phyloP scores from a whole-genome alignment of 2,329 filamentous ascomycete genomes.

The Ramichloridium luteum region DNA sequence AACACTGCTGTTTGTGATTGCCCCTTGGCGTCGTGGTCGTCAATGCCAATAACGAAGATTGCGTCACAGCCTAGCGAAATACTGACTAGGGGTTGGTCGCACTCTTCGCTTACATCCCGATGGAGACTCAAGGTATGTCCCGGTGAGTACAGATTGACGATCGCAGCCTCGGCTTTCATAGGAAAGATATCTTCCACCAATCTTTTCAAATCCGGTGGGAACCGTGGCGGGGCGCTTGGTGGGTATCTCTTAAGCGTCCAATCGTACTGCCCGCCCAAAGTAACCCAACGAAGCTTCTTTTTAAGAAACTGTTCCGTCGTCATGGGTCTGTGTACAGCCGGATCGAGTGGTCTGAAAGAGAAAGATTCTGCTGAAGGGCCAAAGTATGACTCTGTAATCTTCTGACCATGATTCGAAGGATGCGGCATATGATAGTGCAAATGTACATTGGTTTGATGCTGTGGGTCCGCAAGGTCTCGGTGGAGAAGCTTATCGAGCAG shows the following conservation, averaged over 20 bases:
- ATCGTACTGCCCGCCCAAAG: conserved; percentile 89
- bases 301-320: conserved; percentile 57
- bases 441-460: conserved; percentile 82
- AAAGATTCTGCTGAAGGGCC: conserved; percentile 30
- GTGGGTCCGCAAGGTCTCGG: conserved; percentile 58
- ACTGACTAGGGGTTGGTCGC: conserved; percentile 65
- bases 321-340: conserved; percentile 61
- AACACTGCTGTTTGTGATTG: conserved; percentile 39
- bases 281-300: conserved; percentile 83
- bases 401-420: conserved; percentile 23
- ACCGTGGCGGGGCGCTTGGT: conserved; percentile 50
- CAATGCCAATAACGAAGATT: conserved; percentile 71
- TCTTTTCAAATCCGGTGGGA: conserved; percentile 59
- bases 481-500: conserved; percentile 67
- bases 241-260: conserved; percentile 86
- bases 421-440: conserved; percentile 65
- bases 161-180: conserved; percentile 74
- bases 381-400: conserved; percentile 40
- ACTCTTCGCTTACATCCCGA: conserved; percentile 82
- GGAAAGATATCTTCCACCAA: conserved; percentile 64
- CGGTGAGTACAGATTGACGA: conserved; percentile 84
- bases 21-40: conserved; percentile 28
- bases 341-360: conserved; percentile 49
- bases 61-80: conserved; percentile 83
- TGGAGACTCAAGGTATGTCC: conserved; percentile 88